Conservation (phyloP, 73 alveolate genomes). For the Blepharisma japonicum region DNA sequence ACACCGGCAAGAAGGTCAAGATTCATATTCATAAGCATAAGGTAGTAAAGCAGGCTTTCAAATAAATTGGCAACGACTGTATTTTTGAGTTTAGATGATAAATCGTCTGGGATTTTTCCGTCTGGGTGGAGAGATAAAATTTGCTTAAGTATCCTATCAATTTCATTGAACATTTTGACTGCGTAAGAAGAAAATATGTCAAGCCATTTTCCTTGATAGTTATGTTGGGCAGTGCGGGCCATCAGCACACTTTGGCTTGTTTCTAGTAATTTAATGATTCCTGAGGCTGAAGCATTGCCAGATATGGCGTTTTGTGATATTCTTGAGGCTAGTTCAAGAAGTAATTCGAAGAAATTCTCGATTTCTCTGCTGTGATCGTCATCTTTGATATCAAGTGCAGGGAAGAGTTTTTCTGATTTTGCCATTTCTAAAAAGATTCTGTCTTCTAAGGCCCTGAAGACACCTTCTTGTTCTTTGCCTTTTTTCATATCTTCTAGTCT, state of each 20-base stretch:
- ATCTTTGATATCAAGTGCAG: not conserved
- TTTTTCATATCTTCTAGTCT: not conserved
- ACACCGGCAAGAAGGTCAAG: no score
- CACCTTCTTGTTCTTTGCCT: not conserved
- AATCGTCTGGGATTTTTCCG: no score
- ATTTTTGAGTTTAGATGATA: no score
- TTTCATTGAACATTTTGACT: no score
- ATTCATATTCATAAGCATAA: no score
- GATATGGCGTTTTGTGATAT: not conserved
- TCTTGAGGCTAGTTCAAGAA: not conserved
- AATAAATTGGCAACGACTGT: no score
- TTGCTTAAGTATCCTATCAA: no score
- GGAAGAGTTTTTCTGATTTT: conserved; percentile 26
- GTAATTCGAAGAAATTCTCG: not conserved
- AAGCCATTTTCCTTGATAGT: not conserved
- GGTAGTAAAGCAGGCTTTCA: no score
- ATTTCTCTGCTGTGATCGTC: not conserved
- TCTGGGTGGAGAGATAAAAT: no score
- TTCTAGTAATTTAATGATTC: not conserved
- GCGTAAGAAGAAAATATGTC: not conserved
- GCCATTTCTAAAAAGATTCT: conserved; percentile 21
- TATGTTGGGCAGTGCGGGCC: not conserved
- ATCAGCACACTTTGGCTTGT: not conserved
- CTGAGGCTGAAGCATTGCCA: not conserved
- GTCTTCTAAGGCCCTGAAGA: not conserved